These are phyloP conservation scores for Amylostereum areolatum DNA, from an alignment of 1,284 basidiomycete species.

Conservation along the genomic window DNA sequence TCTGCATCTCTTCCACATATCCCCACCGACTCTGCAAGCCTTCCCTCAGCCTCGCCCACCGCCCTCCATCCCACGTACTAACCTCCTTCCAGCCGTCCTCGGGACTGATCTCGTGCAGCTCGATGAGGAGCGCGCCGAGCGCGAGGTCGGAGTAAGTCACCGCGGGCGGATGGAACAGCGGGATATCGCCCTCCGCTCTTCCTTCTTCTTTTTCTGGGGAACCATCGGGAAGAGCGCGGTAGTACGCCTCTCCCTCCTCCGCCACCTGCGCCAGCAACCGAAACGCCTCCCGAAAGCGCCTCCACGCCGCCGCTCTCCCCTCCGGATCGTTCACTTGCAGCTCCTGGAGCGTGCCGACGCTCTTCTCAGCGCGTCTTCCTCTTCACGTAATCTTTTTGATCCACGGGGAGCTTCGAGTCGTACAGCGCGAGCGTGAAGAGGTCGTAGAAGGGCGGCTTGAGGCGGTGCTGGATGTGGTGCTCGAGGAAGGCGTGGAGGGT, in stretches of 20 bases:
- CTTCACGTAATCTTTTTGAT: slow-evolving; percentile 7
- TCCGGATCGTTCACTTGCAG: neutral
- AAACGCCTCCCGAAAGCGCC: neutral
- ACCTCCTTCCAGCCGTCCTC: neutral
- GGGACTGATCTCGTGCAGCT: neutral
- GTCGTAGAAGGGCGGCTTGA: slow-evolving; percentile 5
- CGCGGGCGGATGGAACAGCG: neutral
- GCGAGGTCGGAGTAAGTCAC: neutral
- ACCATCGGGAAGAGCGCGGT: neutral
- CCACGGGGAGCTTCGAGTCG: slow-evolving; percentile 10
- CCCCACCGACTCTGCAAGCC: neutral
- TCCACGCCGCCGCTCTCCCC: neutral
- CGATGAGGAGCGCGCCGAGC: neutral
- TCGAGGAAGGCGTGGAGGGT: slow-evolving; percentile 12
- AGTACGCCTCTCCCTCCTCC: neutral
- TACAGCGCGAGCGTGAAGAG: slow-evolving; percentile 13
- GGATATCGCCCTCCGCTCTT: neutral
- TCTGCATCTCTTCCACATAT: neutral
- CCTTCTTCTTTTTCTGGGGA: neutral
- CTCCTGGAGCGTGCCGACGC: neutral
- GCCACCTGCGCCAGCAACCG: neutral
- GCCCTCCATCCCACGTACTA: neutral
- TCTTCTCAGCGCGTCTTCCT: slow-evolving; percentile 2
- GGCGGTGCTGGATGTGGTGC: slow-evolving; percentile 3
- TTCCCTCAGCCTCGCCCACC: neutral